Conservation (phyloP, 2,329 filamentous ascomycete genomes). For the Xylaria sp. region DNA sequence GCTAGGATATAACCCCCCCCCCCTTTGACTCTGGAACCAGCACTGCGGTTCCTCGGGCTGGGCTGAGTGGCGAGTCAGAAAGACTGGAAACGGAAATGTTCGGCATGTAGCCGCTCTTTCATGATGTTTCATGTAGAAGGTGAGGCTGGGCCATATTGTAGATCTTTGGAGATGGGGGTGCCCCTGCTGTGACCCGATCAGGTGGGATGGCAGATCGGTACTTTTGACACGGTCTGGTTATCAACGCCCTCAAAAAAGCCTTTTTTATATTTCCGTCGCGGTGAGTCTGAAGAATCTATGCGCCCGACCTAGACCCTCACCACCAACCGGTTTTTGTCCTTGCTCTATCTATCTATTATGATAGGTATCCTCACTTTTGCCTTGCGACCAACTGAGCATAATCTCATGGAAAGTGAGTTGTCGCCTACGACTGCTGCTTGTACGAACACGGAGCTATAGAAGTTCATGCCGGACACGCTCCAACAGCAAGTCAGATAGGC, state of each 20-base stretch:
- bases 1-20: not conserved
- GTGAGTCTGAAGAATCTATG: not conserved
- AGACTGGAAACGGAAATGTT: not conserved
- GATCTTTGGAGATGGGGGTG: not conserved
- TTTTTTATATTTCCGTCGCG: not conserved
- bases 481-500: no score
- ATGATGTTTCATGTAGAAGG: slow-evolving; percentile 3
- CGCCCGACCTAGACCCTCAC: not conserved
- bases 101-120: slow-evolving; percentile 15
- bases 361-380: no score
- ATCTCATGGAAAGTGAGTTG: no score
- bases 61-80: not conserved
- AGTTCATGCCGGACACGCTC: no score
- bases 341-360: no score
- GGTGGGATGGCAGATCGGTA: not conserved
- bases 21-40: not conserved
- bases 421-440: no score
- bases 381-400: no score
- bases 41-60: not conserved
- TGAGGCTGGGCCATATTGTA: not conserved
- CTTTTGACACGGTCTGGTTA: not conserved
- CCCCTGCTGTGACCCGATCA: not conserved
- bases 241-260: not conserved
- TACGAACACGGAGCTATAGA: no score
- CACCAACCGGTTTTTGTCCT: no score